These are phyloP conservation scores for Pythium rishiriense DNA, from an alignment of 352 stramenopile genomes.

Conservation along the genomic window DNA sequence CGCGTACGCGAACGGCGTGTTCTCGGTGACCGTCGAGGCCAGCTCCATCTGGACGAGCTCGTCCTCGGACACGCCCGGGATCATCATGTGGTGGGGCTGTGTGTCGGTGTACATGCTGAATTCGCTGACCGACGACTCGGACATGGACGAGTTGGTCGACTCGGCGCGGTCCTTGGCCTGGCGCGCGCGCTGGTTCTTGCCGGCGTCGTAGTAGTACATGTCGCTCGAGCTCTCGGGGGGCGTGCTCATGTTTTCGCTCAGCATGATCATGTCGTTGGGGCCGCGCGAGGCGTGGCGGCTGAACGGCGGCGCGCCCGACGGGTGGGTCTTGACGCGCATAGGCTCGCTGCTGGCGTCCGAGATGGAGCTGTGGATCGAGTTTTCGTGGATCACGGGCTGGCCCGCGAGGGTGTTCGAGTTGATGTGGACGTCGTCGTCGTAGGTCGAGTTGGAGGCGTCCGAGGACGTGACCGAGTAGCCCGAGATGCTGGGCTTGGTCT, in stretches of 20 bases:
- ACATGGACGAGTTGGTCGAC: constrained; percentile 31
- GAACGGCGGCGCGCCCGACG: constrained; percentile 15
- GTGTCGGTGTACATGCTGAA: constrained; percentile 45
- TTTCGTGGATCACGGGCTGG: constrained; percentile 36
- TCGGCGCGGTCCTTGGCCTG: constrained; percentile 28
- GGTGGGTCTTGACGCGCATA: constrained; percentile 47
- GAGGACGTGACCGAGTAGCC: constrained; percentile 50
- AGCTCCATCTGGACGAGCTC: constrained; percentile 63
- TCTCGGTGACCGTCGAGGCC: constrained; percentile 62
- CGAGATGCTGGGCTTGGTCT: constrained; percentile 51
- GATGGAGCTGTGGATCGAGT: constrained; percentile 41
- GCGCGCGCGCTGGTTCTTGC: constrained; percentile 17
- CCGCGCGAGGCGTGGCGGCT: constrained; percentile 25
- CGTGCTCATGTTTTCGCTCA: constrained; percentile 31
- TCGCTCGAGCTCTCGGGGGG: constrained; percentile 20
- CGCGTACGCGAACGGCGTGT: constrained; percentile 80
- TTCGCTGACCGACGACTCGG: constrained; percentile 44
- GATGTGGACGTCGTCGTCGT: constrained; percentile 41
- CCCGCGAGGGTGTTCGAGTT: constrained; percentile 28
- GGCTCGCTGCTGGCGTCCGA: constrained; percentile 63
- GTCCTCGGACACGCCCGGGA: constrained; percentile 41
- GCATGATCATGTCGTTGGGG: constrained; percentile 59
- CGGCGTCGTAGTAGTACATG: constrained; percentile 21
- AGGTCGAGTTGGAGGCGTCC: constrained; percentile 45
- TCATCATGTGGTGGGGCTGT: constrained; percentile 24